Base-by-base conservation (phyloP, 805 yeast species). In the Zygoascus ofunaensis region DNA sequence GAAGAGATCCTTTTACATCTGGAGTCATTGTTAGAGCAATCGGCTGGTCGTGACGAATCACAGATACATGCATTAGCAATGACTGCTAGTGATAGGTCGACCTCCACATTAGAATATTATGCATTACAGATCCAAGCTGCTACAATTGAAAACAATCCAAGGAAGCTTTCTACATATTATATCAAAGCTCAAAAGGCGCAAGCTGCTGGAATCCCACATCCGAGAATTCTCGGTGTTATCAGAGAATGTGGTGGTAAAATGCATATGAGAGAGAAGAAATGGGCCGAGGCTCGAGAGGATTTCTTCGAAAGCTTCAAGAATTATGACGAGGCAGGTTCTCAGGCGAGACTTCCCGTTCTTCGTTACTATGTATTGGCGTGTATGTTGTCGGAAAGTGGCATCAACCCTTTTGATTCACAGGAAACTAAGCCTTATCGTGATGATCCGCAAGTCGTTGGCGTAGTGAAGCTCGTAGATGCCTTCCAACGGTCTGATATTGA, bases 161-260 rank as follows among this genome's bases (percentile, higher is more conserved):
- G 66, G 2, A 61, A 64, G 45, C 62, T 82, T 36, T 68, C 69
- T 43, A 64, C 69, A 40, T 64, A 79, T 18, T 76, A 81, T 50
- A 61, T 66, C 22, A 64, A 74, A 48, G 68, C 80, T 0, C 50
- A 65, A n/a, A 50, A 60, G 4, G 65, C 79, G 18, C 71, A 74
- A 5, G 67, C 79, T 0, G 82, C 85, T 15, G 43, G 42, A 20
- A 44, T 55, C 22, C 82, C 87, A 1, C 94, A 86, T 55, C 87
- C 94, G 1, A 68, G 73, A 39, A 77, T 82, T 22, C 67, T 79
- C 60, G 95, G 90, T 1, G 73, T 80, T n/a, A 73, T 85, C 21
- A 72, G 77, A 49, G 90, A 84, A 58, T 79, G 86, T 51, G 85
- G 87, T 0, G 94, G 87, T 2, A 72, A 77, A 43, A 70, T 84